Percentiles rank a stretch among this genome's conserved stretches.
Evolutionary conservation across 768 basidiomycete species (phyloP).

Genomic region (Amanita fuliginea): DNA sequence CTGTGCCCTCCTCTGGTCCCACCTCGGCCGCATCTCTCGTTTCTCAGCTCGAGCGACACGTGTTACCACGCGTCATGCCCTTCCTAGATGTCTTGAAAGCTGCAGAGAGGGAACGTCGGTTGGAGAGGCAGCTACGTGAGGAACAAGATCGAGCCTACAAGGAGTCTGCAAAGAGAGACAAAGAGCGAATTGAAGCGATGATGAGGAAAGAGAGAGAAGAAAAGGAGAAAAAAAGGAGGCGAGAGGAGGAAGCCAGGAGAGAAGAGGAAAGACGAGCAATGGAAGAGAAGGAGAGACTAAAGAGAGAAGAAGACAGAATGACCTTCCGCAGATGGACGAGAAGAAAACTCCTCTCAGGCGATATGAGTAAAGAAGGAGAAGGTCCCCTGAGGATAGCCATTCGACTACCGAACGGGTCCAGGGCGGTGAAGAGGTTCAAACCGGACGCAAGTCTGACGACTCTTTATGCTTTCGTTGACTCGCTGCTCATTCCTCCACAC

Average conservation of each 20-base stretch:
- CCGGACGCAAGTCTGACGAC: constrained; percentile 38
- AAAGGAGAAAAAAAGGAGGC: constrained; percentile 23
- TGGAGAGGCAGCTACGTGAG: constrained; percentile 54
- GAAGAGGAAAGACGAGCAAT: constrained; percentile 34
- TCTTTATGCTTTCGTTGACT: constrained; percentile 68
- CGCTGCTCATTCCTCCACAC: constrained; percentile 37
- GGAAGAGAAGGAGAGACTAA: constrained; percentile 10
- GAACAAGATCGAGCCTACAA: constrained; percentile 77
- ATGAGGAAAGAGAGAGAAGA: constrained; percentile 30
- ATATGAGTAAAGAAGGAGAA: constrained; percentile 13
- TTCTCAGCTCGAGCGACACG: constrained; percentile 54
- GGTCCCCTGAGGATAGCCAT: constrained; percentile 34
- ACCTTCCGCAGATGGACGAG: constrained; percentile 55
- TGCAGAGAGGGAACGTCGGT: constrained; percentile 35
- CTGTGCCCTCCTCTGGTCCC: constrained; percentile 26
- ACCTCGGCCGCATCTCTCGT: constrained; percentile 57
- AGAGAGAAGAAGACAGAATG: constrained; percentile 20
- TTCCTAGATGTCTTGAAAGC: constrained; percentile 57
- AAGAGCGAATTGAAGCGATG: constrained; percentile 50
- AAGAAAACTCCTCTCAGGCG: constrained; percentile 28
- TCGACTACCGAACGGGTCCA: constrained; percentile 43
- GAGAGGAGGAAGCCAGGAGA: constrained; percentile 19
- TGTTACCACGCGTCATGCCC: constrained; percentile 74
- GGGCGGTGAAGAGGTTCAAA: constrained; percentile 49
- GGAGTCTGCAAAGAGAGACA: constrained; percentile 53